Evolutionary conservation across 371 early-diverging fungal species (phyloP).

Genomic region (Mucor lusitanicus): DNA sequence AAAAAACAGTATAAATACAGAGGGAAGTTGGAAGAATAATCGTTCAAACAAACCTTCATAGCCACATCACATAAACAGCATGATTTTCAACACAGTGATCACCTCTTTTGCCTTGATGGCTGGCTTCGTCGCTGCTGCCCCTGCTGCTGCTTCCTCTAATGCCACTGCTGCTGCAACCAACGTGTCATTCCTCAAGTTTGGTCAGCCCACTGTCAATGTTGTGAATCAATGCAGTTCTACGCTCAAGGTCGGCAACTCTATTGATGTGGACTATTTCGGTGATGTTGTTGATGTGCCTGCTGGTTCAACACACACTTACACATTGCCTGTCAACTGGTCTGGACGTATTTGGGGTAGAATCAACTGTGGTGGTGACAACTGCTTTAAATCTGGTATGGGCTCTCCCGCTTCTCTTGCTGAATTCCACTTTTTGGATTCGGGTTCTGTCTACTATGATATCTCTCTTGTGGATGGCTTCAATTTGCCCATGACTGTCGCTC

Average conservation of each 20-base stretch:
- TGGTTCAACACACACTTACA: constrained; percentile 17
- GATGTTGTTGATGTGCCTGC: constrained; percentile 14
- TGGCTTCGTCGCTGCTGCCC: constrained; percentile 11
- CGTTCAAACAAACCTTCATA: not conserved
- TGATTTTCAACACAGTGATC: constrained; percentile 4
- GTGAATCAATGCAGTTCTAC: constrained; percentile 11
- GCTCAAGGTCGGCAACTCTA: constrained; percentile 15
- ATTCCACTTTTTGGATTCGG: constrained; percentile 31
- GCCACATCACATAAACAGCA: not conserved
- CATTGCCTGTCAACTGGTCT: constrained; percentile 30
- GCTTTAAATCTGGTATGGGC: constrained; percentile 26
- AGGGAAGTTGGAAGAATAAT: not conserved
- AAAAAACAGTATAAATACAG: not conserved
- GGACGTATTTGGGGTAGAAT: constrained; percentile 44
- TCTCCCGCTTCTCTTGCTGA: constrained; percentile 41
- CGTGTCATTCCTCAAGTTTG: not conserved
- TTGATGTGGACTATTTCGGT: constrained; percentile 20
- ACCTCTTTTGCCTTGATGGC: constrained; percentile 5
- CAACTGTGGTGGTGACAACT: constrained; percentile 18
- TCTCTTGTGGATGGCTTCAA: constrained; percentile 49
- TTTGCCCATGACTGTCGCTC: constrained; percentile 35
- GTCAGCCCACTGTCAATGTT: constrained; percentile 18
- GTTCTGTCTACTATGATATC: constrained; percentile 37
- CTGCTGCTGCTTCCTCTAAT: constrained; percentile 5
- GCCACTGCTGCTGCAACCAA: not conserved